phyloP scores from a whole-genome alignment of 805 yeast species.

The Ogataea nonfermentans region DNA sequence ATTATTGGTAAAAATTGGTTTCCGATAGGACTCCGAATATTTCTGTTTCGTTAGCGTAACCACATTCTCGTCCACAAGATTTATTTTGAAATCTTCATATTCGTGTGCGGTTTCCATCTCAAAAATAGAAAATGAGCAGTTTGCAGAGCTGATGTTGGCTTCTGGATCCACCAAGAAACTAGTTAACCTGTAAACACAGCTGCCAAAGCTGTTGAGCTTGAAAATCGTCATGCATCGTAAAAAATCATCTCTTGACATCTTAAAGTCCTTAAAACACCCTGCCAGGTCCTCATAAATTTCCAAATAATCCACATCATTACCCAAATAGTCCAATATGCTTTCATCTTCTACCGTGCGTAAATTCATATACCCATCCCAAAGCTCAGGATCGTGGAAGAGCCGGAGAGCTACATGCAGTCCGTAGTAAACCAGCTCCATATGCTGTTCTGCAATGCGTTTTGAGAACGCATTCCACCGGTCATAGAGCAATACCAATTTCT shows the following conservation, averaged over 20 bases:
- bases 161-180: constrained; percentile 11
- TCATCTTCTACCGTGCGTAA: constrained; percentile 16
- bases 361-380: constrained; percentile 19
- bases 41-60: constrained; percentile 24
- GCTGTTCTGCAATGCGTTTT: constrained; percentile 9
- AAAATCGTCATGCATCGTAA: constrained; percentile 24
- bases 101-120: constrained; percentile 12
- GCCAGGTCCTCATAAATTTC: constrained; percentile 15
- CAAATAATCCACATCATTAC: constrained; percentile 9
- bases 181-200: constrained; percentile 29
- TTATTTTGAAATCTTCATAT: constrained; percentile 29
- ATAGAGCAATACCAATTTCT: constrained; percentile 21
- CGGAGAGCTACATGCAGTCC: constrained; percentile 23
- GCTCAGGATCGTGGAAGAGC: constrained; percentile 20
- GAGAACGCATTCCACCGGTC: constrained; percentile 26
- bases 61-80: constrained; percentile 19
- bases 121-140: constrained; percentile 20
- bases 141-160: constrained; percentile 6
- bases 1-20: constrained; percentile 26
- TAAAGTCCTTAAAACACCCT: constrained; percentile 26
- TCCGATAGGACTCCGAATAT: constrained; percentile 22
- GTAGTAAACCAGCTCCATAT: constrained; percentile 22
- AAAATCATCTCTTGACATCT: constrained; percentile 20
- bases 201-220: constrained; percentile 27
- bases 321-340: constrained; percentile 12